These are phyloP conservation scores for Hyphopichia khmerensis DNA, from an alignment of 1,139 yeast genomes.

Conservation along the genomic window DNA sequence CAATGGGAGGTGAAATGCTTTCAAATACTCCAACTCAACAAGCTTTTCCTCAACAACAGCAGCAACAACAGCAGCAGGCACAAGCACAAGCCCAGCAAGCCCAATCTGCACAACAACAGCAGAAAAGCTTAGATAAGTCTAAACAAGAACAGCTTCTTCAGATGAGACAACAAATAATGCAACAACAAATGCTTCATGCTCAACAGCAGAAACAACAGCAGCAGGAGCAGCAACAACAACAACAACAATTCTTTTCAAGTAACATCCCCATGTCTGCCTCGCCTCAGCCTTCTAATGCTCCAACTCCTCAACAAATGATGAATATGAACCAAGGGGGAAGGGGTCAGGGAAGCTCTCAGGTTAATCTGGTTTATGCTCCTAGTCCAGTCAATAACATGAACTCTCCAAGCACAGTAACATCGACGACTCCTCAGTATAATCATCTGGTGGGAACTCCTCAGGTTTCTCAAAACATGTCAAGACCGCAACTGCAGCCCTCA, in stretches of 20 bases:
- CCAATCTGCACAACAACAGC: conserved; percentile 14
- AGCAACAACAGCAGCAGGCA: conserved; percentile 25
- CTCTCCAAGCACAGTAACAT: conserved; percentile 8
- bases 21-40: conserved; percentile 4
- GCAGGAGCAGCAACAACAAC: conserved; percentile 10
- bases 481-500: neutral
- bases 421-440: conserved; percentile 1
- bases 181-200: conserved; percentile 34
- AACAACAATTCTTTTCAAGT: conserved; percentile 4
- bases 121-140: conserved; percentile 10
- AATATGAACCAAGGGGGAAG: neutral
- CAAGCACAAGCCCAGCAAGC: too few relatives aligned
- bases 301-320: conserved; percentile 7
- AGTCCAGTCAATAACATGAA: conserved; percentile 14
- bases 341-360: conserved; percentile 1
- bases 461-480: neutral
- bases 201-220: conserved; percentile 17
- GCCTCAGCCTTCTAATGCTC: conserved; percentile 5
- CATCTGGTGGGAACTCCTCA: neutral
- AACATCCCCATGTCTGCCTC: neutral
- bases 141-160: conserved; percentile 28
- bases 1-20: neutral
- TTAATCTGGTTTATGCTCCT: conserved; percentile 4
- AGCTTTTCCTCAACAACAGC: conserved; percentile 13
- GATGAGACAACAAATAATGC: conserved; percentile 43